Conservation (phyloP, 2,329 filamentous ascomycete genomes). For the Stylonectria norvegica region DNA sequence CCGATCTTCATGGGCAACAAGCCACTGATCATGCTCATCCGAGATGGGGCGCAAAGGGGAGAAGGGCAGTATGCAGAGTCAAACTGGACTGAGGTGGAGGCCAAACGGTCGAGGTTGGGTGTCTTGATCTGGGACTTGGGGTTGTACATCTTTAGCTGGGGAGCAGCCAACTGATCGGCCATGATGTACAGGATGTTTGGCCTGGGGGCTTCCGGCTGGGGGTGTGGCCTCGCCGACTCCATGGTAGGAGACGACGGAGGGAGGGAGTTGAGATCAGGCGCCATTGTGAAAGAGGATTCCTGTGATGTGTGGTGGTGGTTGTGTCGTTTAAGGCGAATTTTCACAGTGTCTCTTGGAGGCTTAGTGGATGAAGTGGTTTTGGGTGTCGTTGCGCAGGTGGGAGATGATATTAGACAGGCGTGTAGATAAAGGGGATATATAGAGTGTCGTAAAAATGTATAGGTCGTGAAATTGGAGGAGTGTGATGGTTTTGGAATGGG, state of each 20-base stretch:
- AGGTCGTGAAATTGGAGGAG: no score
- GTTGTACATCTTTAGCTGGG: slow-evolving; percentile 89
- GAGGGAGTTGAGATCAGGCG: slow-evolving; percentile 72
- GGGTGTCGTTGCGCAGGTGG: no score
- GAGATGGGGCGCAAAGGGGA: slow-evolving; percentile 85
- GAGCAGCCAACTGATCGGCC: slow-evolving; percentile 92
- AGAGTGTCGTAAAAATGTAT: no score
- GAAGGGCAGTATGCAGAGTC: slow-evolving; percentile 94
- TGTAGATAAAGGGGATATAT: no score
- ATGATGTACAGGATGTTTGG: slow-evolving; percentile 72
- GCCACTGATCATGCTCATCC: slow-evolving; percentile 92
- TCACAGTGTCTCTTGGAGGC: no score
- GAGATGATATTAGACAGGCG: no score
- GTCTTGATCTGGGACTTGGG: slow-evolving; percentile 85
- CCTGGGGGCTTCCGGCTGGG: slow-evolving; percentile 22
- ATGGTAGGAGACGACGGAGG: slow-evolving; percentile 48
- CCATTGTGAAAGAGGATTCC: slow-evolving; percentile 45
- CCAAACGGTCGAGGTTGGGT: slow-evolving; percentile 80
- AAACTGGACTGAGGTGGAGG: slow-evolving; percentile 80
- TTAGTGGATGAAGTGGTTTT: no score
- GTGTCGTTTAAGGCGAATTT: no score
- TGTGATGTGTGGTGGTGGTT: slow-evolving; percentile 1
- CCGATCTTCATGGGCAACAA: slow-evolving; percentile 88
- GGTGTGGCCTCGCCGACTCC: slow-evolving; percentile 17
- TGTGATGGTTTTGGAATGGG: neutral